A percentile compares a stretch with the other conserved stretches of the same genome.
Conservation (phyloP, 306 rosid species). For the Dalbergia oliveri region DNA sequence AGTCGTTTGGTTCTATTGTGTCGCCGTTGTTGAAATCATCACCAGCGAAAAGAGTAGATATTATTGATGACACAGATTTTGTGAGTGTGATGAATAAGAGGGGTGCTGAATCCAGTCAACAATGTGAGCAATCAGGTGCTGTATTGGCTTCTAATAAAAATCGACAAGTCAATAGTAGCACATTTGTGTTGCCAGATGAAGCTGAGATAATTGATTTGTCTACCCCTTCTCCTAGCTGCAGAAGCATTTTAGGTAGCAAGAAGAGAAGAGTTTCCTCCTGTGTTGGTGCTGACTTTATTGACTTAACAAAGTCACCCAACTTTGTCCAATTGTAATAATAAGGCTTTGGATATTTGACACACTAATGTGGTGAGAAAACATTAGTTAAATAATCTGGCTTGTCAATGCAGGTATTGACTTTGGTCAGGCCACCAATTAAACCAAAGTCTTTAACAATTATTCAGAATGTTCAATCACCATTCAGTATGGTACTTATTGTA, state of each 20-base stretch:
- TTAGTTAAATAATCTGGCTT: constrained; percentile 29
- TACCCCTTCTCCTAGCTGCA: constrained; percentile 79
- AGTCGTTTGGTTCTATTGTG: constrained; percentile 42
- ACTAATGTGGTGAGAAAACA: constrained; percentile 31
- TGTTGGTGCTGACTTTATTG: constrained; percentile 61
- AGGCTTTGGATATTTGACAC: constrained; percentile 35
- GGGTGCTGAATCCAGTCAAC: constrained; percentile 41
- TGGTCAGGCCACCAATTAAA: no score
- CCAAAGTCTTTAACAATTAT: no score
- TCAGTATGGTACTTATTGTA: no score
- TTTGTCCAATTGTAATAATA: constrained; percentile 65
- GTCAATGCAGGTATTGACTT: constrained; percentile 5
- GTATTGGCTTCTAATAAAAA: constrained; percentile 24
- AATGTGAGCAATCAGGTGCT: constrained; percentile 36
- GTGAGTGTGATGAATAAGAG: constrained; percentile 9
- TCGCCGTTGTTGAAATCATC: constrained; percentile 41
- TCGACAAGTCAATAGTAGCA: constrained; percentile 33
- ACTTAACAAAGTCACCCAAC: constrained; percentile 78
- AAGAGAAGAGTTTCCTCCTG: constrained; percentile 66
- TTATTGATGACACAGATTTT: constrained; percentile 33
- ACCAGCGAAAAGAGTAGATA: constrained; percentile 40
- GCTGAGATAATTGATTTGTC: constrained; percentile 80
- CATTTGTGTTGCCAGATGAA: constrained; percentile 45
- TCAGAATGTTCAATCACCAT: no score
- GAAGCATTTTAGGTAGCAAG: constrained; percentile 54